phyloP scores from a whole-genome alignment of 768 basidiomycete genomes.

The Lentinula sp. region DNA sequence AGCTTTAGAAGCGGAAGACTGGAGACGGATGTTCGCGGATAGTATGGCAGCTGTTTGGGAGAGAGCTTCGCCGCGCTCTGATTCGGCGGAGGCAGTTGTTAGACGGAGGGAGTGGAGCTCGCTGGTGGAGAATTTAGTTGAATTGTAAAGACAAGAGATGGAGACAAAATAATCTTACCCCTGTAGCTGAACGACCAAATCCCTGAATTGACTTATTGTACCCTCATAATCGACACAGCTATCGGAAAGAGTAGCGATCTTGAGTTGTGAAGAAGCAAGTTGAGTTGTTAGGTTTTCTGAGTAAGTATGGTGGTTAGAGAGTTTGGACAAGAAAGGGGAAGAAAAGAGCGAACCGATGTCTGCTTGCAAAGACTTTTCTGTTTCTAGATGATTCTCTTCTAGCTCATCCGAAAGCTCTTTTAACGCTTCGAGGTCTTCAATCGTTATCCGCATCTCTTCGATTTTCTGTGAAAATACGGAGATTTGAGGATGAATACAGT shows the following conservation, averaged over 20 bases:
- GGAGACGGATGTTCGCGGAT: conserved; percentile 91
- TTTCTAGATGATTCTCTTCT: conserved; percentile 93
- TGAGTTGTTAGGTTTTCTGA: background rate
- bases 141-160: background rate
- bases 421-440: conserved; percentile 93
- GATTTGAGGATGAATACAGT: too few species aligned
- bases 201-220: conserved; percentile 90
- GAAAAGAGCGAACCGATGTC: conserved; percentile 65
- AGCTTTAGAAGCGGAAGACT: conserved; percentile 85
- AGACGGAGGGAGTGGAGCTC: conserved; percentile 81
- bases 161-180: conserved; percentile 36
- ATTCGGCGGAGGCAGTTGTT: conserved; percentile 80
- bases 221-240: conserved; percentile 77
- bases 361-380: conserved; percentile 84
- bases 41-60: conserved; percentile 91
- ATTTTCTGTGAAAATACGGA: conserved; percentile 60
- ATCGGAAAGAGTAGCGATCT: conserved; percentile 68
- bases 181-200: conserved; percentile 81
- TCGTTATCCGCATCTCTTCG: conserved; percentile 93
- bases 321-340: background rate
- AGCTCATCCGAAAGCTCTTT: conserved; percentile 96
- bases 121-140: conserved; percentile 29
- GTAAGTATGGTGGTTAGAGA: background rate
- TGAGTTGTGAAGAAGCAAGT: conserved; percentile 19
- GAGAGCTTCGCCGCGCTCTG: conserved; percentile 75